These are phyloP conservation scores for Mucor sp. DNA, from an alignment of 371 early-diverging fungal genomes.

Conservation along the genomic window DNA sequence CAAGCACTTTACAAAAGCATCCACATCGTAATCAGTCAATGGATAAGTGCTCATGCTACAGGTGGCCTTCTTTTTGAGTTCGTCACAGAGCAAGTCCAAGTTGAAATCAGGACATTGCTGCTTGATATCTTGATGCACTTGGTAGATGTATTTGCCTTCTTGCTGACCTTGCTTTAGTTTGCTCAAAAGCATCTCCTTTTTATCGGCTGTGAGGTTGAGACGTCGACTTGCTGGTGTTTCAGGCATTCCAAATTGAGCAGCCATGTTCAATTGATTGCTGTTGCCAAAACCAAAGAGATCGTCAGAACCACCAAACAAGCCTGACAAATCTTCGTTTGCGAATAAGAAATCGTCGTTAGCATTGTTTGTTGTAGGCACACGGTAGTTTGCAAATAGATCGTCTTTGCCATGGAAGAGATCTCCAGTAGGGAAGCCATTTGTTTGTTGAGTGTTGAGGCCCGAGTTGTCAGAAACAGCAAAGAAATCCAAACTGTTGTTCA, in stretches of 20 bases:
- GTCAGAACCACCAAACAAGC: slow-evolving; percentile 32
- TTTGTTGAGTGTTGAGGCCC: background rate
- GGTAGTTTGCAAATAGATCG: slow-evolving; percentile 33
- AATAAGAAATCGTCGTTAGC: slow-evolving; percentile 23
- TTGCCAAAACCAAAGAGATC: slow-evolving; percentile 27
- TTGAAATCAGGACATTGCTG: slow-evolving; percentile 30
- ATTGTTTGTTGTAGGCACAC: slow-evolving; percentile 12
- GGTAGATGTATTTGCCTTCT: slow-evolving; percentile 24
- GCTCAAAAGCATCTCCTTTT: slow-evolving; percentile 8
- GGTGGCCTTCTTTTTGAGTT: slow-evolving; percentile 18
- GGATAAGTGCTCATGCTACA: slow-evolving; percentile 8
- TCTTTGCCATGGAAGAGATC: slow-evolving; percentile 39
- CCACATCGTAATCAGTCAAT: slow-evolving; percentile 14
- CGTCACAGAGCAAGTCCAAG: slow-evolving; percentile 30
- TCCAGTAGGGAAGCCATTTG: background rate
- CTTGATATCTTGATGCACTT: slow-evolving; percentile 25
- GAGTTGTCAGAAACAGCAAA: slow-evolving; percentile 12
- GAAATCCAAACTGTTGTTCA: background rate
- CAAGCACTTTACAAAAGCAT: slow-evolving; percentile 17
- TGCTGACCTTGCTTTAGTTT: slow-evolving; percentile 21
- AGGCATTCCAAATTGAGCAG: slow-evolving; percentile 24
- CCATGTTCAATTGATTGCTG: slow-evolving; percentile 7
- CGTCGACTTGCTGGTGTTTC: slow-evolving; percentile 10
- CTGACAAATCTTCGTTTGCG: slow-evolving; percentile 27
- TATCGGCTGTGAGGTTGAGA: background rate